Conservation (phyloP, 352 stramenopile species). For the Peronospora farinosa region DNA sequence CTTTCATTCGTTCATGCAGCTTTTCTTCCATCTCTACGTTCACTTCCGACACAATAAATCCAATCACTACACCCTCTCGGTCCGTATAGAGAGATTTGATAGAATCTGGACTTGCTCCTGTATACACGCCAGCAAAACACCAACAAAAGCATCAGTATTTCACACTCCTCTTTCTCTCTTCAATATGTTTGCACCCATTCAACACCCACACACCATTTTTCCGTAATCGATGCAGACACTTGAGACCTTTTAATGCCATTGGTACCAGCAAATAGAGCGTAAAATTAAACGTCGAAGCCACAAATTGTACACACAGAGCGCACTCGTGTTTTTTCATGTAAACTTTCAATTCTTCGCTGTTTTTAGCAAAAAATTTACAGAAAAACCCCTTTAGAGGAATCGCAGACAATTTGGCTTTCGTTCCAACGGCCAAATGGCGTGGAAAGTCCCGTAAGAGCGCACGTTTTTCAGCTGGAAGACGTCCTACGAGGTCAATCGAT, state of each 20-base stretch:
- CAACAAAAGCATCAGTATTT: background rate
- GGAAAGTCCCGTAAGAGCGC: constrained; percentile 71
- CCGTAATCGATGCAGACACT: constrained; percentile 73
- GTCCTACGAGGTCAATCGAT: constrained; percentile 62
- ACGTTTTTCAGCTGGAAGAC: constrained; percentile 76
- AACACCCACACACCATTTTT: constrained; percentile 51
- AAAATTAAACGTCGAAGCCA: constrained; percentile 76
- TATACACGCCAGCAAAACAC: constrained; percentile 1
- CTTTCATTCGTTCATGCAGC: constrained; percentile 61
- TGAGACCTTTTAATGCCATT: constrained; percentile 52
- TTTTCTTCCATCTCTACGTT: constrained; percentile 82
- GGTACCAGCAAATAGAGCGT: constrained; percentile 80
- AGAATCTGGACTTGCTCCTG: constrained; percentile 68
- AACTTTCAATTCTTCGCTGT: constrained; percentile 77
- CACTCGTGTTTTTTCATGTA: constrained; percentile 87
- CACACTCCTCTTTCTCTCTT: too few relatives aligned
- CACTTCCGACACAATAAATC: constrained; percentile 83
- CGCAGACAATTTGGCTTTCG: constrained; percentile 67
- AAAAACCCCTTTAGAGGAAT: constrained; percentile 86
- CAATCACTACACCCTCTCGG: constrained; percentile 77
- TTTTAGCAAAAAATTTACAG: constrained; percentile 85
- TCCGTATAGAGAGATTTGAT: constrained; percentile 84
- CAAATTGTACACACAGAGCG: constrained; percentile 76
- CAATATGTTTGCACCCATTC: background rate
- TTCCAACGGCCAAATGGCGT: constrained; percentile 63